Evolutionary conservation across 495 filamentous ascomycete genomes (phyloP), one percentile per base, ranked within the genome.

Genomic region (Lasiosphaeriaceae sp.): DNA sequence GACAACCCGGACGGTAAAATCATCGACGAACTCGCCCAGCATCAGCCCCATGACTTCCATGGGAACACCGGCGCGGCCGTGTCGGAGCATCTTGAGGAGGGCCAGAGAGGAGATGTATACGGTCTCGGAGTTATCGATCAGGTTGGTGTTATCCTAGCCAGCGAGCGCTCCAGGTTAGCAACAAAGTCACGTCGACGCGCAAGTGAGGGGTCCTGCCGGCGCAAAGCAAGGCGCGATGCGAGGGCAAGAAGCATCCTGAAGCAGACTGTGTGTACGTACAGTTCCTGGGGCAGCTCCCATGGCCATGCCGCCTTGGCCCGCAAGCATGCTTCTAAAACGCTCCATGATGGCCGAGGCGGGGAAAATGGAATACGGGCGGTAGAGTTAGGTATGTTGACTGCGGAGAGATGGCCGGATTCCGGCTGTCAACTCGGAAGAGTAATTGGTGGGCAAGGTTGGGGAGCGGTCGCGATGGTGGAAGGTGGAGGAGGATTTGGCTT

Each of bases 21-120:
- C 94, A 72, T 98, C 94, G 55, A 98, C 92, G 67, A 98, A 97
- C 66, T 97, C 95, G 66, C 94, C 94, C 58, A 97, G 78, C 94
- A 98, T 97, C 67, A 98, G 76, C 45, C 94, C 94, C 94, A 98
- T 98, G 67, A 98, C 94, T 82, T 98, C 94, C 94, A 98, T 98
- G 24, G 94, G 94, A 52, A 98, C 94, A 75, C 94, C 94, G 50
- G 94, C 94, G 64, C 94, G 86, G 63, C 94, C 94, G 72, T 98
- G 94, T 67, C 93, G 86, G 64, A 98, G 80, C 94, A 98, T 98
- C 82, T 98, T 98, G 65, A 98, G 81, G 37, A 98, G 83, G 60
- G 94, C 94, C 60, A 98, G 83, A 29, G 94, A 98, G 23, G 94
- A 98, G 67, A 98, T 97, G 76, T 98, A 96, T 65, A 98, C 94